Evolutionary conservation across 192 early-diverging fungal species (phyloP).

Genomic region (Pilaira anomala): DNA sequence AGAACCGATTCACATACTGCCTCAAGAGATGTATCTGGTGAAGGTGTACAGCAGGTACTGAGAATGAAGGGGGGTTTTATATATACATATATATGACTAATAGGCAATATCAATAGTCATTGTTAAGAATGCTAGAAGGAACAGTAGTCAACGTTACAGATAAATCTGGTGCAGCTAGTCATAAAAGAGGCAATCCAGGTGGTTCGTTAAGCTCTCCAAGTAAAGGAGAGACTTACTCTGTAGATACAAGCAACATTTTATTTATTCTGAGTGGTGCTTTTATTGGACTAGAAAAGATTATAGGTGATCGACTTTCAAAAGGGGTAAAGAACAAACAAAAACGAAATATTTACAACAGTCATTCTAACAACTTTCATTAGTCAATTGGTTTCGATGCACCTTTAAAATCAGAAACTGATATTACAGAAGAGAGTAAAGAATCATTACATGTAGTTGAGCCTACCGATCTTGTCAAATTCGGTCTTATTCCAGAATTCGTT

Average conservation of each 20-base stretch:
- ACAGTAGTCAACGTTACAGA: conserved; percentile 85
- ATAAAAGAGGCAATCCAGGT: conserved; percentile 22
- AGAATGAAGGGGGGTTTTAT: neutral
- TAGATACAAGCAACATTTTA: conserved; percentile 89
- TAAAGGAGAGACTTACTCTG: conserved; percentile 81
- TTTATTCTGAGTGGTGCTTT: conserved; percentile 90
- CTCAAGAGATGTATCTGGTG: conserved; percentile 85
- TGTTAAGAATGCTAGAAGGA: conserved; percentile 86
- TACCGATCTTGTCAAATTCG: conserved; percentile 78
- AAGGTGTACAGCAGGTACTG: conserved; percentile 81
- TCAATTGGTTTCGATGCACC: conserved; percentile 77
- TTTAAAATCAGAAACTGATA: conserved; percentile 18
- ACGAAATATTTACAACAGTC: neutral
- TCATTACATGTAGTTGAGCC: conserved; percentile 28
- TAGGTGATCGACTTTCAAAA: conserved; percentile 74
- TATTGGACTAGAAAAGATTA: conserved; percentile 79
- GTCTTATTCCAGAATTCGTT: conserved; percentile 88
- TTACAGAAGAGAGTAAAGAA: conserved; percentile 15
- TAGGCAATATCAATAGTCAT: conserved; percentile 37
- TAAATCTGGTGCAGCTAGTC: conserved; percentile 60
- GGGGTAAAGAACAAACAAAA: conserved; percentile 38
- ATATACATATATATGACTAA: neutral
- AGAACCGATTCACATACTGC: conserved; percentile 69
- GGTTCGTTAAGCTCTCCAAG: conserved; percentile 34
- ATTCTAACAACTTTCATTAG: conserved; percentile 4